Base-by-base conservation (phyloP, 768 basidiomycete genomes). In the Gymnopilus junonius region DNA sequence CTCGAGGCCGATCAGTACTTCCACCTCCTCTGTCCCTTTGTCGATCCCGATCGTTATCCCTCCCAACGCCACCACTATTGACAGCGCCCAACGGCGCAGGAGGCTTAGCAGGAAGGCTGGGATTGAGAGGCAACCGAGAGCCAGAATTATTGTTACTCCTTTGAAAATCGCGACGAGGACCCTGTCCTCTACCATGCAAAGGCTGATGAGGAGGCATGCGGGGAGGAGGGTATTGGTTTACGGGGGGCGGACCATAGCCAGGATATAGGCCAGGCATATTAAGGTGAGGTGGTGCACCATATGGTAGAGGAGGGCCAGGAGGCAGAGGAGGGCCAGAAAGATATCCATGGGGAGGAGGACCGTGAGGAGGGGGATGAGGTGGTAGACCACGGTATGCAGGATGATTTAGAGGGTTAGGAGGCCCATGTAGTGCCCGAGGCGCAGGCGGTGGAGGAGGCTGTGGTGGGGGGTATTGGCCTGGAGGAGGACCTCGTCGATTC, bases 401-500 rank as follows among this genome's bases (percentile, higher is more conserved):
- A 15, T 45, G 53, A 40, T 58, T 55, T 7, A 60, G 61, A 15
- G 56, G 54, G 27, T 51, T 48, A 32, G 57, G 29, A 48, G 31
- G 48, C 1, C 55, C 45, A 43, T 35, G 48, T 14, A 50, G 32
- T 14, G 42, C 27, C n/a, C 27, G 45, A 4, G 59, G 57, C 20
- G 51, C 59, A 53, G 43, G 51, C 17, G 57, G 59, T 29, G 56
- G 40, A 20, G 42, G 37, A 10, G 57, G 61, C 21, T 39, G 45
- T 23, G 56, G 35, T 23, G 39, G 58, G 32, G 73, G 76, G 71
- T 73, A 77, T 54, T 66, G 67, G 61, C 68, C 77, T 59, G 68
- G 75, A 15, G 75, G 77, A 32, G 80, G 81, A 2, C 74, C 56
- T 37, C 61, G 65, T 42, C 70, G 66, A 37, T 69, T 55, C 54